phyloP scores from a whole-genome alignment of 2,329 filamentous ascomycete species.

The Monilinia laxa region DNA sequence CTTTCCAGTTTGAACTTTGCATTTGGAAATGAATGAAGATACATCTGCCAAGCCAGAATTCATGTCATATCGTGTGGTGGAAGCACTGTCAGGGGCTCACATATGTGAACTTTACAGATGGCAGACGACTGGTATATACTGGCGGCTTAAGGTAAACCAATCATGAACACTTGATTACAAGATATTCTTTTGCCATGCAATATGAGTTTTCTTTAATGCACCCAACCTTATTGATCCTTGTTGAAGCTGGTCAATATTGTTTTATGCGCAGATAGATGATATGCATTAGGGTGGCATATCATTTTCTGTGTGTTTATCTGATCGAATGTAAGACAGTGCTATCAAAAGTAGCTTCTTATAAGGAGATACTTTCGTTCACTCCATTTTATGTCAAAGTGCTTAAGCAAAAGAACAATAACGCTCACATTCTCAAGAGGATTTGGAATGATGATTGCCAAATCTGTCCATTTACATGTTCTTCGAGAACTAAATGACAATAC shows the following conservation, averaged over 20 bases:
- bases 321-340: not conserved
- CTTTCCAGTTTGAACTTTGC: not conserved
- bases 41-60: not conserved
- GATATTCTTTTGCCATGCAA: not conserved
- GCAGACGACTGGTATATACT: too few relatives aligned
- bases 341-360: not conserved
- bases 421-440: not conserved
- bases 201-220: not conserved
- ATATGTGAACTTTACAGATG: not conserved
- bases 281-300: not conserved
- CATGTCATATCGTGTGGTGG: too few relatives aligned
- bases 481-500: not conserved
- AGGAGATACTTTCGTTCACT: too few relatives aligned
- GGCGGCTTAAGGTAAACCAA: not conserved
- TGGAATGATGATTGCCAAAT: not conserved
- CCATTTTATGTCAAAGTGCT: not conserved
- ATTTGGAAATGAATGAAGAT: not conserved
- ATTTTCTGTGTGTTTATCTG: not conserved
- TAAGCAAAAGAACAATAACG: not conserved
- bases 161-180: not conserved
- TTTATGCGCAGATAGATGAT: constrained; percentile 4
- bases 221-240: not conserved
- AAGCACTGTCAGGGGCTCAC: not conserved
- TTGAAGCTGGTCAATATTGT: not conserved
- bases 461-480: not conserved